Evolutionary conservation across 129 eudicot genomes (phyloP), one percentile per base, ranked within the genome.

Genomic region (Logfia minima): DNA sequence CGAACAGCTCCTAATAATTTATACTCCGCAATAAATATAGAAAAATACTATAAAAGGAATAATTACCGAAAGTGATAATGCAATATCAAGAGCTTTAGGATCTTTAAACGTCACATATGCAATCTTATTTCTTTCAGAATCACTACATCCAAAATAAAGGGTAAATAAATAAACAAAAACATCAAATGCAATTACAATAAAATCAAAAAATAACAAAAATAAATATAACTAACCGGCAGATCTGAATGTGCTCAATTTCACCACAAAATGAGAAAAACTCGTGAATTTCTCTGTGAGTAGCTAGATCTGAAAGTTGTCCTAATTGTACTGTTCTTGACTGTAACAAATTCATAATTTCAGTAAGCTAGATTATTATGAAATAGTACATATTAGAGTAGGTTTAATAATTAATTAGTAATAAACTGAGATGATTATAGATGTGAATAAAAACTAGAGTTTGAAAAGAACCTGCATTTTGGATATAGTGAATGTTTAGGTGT

Each of bases 221-320:
- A 31, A 26, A 17, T 29, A 63, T 3, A 43, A 13, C 96, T 18
- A 48, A 90, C 94, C 89, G 68, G 81, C 92, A 88, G 88, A 94
- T 91, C 92, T 91, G 89, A 82, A 95, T 87, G 70, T 77, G 84
- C 37, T 95, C 96, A 68, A 95, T 95, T 24, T 91, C 99, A 58
- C 97, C 97, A 65, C 97, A 87, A 72, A 91, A 91, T 0, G 99
- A 95, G 87, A 95, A 95, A 81, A 95, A 95, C 89, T 95, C 99
- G 35, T 85, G 91, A 75, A 95, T 88, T 79, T 95, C 97, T 75
- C 99, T 88, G 77, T 85, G 92, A 11, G 89, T 89, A 17, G 99
- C 99, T 85, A 91, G 97, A 95, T 91, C 97, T 89, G 99, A 95
- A 28, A 95, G 81, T 70, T 85, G 87, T 62, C 87, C 80, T 22